phyloP scores from a whole-genome alignment of 176 grass and related monocot species.

The Oryza rufipogon region DNA sequence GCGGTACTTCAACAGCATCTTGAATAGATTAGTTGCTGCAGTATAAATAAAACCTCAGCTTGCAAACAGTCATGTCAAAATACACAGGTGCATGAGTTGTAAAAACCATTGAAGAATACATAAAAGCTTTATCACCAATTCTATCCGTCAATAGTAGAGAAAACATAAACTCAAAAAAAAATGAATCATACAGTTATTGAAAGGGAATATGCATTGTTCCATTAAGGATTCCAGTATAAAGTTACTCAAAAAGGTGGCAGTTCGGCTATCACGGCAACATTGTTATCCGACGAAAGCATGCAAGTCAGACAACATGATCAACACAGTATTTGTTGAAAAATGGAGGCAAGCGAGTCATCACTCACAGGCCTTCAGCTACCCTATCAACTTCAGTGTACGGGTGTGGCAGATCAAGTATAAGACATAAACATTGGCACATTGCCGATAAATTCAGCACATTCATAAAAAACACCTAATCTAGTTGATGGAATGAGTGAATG shows the following conservation, averaged over 20 bases:
- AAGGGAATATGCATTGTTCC: neutral
- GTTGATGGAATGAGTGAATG: neutral
- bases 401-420: neutral
- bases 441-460: neutral
- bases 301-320: neutral
- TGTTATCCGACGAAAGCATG: neutral
- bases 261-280: neutral
- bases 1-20: conserved; percentile 40
- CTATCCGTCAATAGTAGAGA: neutral
- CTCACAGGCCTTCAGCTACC: no score
- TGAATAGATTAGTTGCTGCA: conserved; percentile 39
- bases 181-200: neutral
- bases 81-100: neutral
- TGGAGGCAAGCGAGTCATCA: neutral
- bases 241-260: neutral
- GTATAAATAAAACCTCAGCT: neutral
- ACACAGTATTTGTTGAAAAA: neutral
- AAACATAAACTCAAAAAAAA: neutral
- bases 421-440: neutral
- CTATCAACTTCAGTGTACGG: no score
- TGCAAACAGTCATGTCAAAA: neutral
- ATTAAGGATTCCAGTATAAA: neutral
- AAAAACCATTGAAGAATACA: neutral
- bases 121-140: neutral
- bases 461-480: neutral